Conservation (phyloP, 2,329 filamentous ascomycete species). For the Botrytis fragariae region DNA sequence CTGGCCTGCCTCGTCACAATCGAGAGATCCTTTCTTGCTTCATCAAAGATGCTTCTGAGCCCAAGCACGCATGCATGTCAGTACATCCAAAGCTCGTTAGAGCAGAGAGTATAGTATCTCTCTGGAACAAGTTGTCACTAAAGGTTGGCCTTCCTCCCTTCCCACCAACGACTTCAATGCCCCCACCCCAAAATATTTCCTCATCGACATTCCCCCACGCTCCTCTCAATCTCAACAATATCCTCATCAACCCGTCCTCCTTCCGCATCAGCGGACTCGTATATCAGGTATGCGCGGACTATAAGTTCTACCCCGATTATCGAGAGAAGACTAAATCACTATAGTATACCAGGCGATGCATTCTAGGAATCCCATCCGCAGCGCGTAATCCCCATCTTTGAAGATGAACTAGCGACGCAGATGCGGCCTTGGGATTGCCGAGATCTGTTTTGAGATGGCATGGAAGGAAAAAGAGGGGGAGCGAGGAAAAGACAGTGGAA, state of each 20-base stretch:
- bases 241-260: not conserved
- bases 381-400: not conserved
- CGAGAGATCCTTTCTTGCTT: not conserved
- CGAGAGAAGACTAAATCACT: not conserved
- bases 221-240: not conserved
- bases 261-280: not conserved
- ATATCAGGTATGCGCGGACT: not conserved
- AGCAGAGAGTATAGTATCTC: not conserved
- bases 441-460: not conserved
- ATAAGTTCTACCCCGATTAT: not conserved
- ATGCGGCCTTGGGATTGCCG: not conserved
- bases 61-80: not conserved
- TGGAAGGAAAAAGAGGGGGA: no score
- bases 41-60: not conserved
- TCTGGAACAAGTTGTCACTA: not conserved
- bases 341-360: not conserved
- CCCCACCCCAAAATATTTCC: not conserved
- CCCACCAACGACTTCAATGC: not conserved
- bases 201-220: not conserved
- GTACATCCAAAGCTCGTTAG: not conserved
- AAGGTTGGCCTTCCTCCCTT: not conserved
- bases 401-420: not conserved
- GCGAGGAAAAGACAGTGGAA: no score
- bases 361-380: not conserved
- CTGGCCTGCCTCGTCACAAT: not conserved